A percentile compares a stretch with the other conserved stretches of the same genome.
These are phyloP conservation scores for Aurifilum marmelostoma DNA, from an alignment of 2,329 filamentous ascomycete species.

Conservation along the genomic window DNA sequence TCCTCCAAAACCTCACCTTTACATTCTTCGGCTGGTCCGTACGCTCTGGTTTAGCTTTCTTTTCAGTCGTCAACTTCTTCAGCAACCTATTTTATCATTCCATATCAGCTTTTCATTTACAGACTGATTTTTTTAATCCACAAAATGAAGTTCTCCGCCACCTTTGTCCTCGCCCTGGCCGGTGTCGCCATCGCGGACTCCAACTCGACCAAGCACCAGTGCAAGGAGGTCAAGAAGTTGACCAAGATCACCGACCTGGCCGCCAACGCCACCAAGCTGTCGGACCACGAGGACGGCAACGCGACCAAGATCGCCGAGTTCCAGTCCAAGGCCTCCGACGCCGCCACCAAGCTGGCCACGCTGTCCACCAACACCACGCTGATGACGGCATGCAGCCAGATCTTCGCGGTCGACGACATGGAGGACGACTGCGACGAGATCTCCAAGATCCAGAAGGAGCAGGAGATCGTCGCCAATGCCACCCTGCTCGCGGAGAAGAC, in stretches of 20 bases:
- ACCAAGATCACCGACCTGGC: slow-evolving; percentile 39
- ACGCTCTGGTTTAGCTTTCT: slow-evolving; percentile 29
- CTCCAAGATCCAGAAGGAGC: slow-evolving; percentile 34
- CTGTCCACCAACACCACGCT: slow-evolving; percentile 43
- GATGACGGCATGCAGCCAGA: slow-evolving; percentile 38
- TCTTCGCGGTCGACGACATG: slow-evolving; percentile 37
- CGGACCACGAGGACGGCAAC: slow-evolving; percentile 40
- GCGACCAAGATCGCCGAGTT: slow-evolving; percentile 41
- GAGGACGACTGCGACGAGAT: slow-evolving; percentile 38
- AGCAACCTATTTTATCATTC: neutral
- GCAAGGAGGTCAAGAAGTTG: slow-evolving; percentile 39
- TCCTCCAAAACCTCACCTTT: too few relatives aligned
- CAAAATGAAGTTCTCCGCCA: slow-evolving; percentile 33
- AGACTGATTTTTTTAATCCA: neutral
- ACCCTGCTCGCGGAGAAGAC: slow-evolving; percentile 33
- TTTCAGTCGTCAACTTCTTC: slow-evolving; percentile 5
- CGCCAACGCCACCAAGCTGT: slow-evolving; percentile 41
- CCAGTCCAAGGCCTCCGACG: slow-evolving; percentile 42
- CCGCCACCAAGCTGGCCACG: slow-evolving; percentile 36
- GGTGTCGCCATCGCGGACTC: slow-evolving; percentile 34
- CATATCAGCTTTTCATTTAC: neutral
- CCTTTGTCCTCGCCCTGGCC: slow-evolving; percentile 32
- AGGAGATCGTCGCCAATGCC: slow-evolving; percentile 34
- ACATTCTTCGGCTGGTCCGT: slow-evolving; percentile 29
- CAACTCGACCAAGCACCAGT: slow-evolving; percentile 39